Conservation (phyloP, 2,329 filamentous ascomycete species). For the Cercospora sp. region DNA sequence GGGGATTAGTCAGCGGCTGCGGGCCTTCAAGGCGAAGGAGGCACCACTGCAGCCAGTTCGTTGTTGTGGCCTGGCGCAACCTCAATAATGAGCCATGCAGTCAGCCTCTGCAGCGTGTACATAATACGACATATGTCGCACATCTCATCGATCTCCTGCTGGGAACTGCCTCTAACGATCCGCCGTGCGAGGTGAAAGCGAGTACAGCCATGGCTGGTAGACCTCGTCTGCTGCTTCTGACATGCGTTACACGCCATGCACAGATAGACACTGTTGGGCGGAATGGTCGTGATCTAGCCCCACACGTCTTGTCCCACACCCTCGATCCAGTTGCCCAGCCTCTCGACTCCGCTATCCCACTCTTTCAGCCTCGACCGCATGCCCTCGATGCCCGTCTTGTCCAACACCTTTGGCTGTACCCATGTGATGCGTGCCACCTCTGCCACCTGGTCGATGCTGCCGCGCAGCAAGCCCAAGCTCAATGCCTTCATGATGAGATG, state of each 20-base stretch:
- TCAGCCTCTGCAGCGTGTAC: neutral
- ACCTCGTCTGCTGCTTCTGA: neutral
- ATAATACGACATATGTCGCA: neutral
- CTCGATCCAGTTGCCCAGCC: constrained; percentile 96
- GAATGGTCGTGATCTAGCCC: constrained; percentile 59
- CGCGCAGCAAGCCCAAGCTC: constrained; percentile 83
- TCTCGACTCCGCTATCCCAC: constrained; percentile 95
- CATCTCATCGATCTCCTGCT: neutral
- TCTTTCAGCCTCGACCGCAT: constrained; percentile 87
- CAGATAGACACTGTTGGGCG: neutral
- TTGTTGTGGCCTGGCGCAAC: neutral
- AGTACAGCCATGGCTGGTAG: neutral
- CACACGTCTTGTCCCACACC: constrained; percentile 90
- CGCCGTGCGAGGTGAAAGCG: neutral
- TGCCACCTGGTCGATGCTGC: constrained; percentile 94
- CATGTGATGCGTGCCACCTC: constrained; percentile 94
- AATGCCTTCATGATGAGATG: constrained; percentile 99
- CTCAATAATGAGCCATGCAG: neutral
- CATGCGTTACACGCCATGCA: neutral
- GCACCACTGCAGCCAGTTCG: neutral
- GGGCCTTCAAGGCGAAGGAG: neutral
- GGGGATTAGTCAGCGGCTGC: constrained; percentile 2
- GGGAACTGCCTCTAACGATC: neutral
- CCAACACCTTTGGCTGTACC: constrained; percentile 97
- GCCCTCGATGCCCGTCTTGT: constrained; percentile 89